Evolutionary conservation across 495 filamentous ascomycete species (phyloP).

Genomic region (Neurospora sp.): DNA sequence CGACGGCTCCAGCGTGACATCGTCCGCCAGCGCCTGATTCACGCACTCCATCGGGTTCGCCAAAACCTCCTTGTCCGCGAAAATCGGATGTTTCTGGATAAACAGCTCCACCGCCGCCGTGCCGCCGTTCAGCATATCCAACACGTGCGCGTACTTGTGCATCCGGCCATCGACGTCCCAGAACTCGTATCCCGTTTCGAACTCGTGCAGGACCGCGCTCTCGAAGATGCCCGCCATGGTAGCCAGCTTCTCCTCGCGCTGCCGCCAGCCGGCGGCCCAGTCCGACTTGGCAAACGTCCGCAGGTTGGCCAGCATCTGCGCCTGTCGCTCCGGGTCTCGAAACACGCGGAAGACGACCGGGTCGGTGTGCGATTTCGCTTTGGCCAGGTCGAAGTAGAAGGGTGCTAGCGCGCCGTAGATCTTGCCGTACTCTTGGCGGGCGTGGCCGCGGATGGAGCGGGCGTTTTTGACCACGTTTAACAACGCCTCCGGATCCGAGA

Average conservation of each 20-base stretch:
- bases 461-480: conserved; percentile 57
- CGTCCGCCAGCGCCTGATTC: conserved; percentile 48
- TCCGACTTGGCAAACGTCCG: conserved; percentile 71
- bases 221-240: conserved; percentile 79
- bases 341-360: conserved; percentile 78
- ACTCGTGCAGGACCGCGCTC: conserved; percentile 79
- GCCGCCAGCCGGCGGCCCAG: conserved; percentile 59
- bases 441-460: conserved; percentile 73
- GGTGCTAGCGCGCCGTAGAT: conserved; percentile 80
- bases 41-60: conserved; percentile 79
- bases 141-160: conserved; percentile 78
- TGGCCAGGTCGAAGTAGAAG: conserved; percentile 74
- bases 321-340: conserved; percentile 78
- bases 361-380: conserved; percentile 63
- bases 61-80: conserved; percentile 59
- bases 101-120: conserved; percentile 69
- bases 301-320: conserved; percentile 74
- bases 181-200: conserved; percentile 83
- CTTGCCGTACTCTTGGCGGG: conserved; percentile 81
- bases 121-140: conserved; percentile 75
- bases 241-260: conserved; percentile 58
- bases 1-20: conserved; percentile 65
- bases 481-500: conserved; percentile 45
- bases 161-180: conserved; percentile 82
- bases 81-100: conserved; percentile 76